phyloP scores from a whole-genome alignment of 257 asterid species.

The Solanum medicagineum region DNA sequence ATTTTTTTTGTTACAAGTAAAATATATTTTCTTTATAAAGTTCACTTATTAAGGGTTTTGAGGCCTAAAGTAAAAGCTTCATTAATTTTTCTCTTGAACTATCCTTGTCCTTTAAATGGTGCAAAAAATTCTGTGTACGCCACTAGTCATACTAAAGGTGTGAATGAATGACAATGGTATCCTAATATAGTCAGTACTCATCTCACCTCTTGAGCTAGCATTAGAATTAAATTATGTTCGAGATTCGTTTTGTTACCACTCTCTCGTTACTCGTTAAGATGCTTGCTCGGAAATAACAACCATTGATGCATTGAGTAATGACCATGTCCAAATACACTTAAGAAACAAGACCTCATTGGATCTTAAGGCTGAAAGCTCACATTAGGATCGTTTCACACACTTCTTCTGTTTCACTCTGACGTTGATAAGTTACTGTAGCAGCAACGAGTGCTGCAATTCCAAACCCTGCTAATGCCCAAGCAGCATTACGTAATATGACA shows the following conservation, averaged over 20 bases:
- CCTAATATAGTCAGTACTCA: not conserved
- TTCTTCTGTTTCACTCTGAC: constrained; percentile 14
- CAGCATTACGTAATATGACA: not conserved
- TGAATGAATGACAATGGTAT: not conserved
- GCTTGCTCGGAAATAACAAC: not conserved
- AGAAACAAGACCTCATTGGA: not conserved
- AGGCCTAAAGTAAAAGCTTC: too few species aligned
- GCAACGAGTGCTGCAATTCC: constrained; percentile 15
- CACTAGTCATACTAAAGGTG: not conserved
- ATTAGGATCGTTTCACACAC: constrained; percentile 28
- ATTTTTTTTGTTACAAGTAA: too few species aligned
- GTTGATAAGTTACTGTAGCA: constrained; percentile 3
- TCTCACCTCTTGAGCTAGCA: not conserved
- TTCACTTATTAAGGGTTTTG: too few species aligned
- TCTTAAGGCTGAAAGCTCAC: not conserved
- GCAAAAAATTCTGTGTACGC: too few species aligned
- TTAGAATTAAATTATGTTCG: not conserved
- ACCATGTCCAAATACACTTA: not conserved
- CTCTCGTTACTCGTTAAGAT: not conserved
- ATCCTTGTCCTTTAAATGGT: too few species aligned
- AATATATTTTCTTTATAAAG: too few species aligned
- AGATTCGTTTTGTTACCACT: not conserved
- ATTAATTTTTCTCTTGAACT: too few species aligned
- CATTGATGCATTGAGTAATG: not conserved
- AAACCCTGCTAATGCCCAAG: constrained; percentile 19